Conservation (phyloP, 305 asterid genomes). For the Fraxinus baroniana region DNA sequence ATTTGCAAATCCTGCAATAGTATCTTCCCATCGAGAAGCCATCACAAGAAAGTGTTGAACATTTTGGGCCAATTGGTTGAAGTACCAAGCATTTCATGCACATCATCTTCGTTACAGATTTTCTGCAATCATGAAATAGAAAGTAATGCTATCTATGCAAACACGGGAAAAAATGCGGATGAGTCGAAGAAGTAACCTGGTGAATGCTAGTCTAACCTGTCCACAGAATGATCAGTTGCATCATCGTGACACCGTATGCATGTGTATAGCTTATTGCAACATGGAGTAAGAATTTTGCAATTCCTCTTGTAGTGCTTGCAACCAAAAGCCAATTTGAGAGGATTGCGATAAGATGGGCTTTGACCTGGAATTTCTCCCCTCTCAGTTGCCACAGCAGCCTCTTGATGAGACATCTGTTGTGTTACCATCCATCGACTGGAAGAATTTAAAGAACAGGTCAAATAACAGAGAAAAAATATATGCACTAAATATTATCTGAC, state of each 20-base stretch:
- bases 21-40: constrained; percentile 79
- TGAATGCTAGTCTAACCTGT: constrained; percentile 54
- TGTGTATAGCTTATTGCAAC: constrained; percentile 76
- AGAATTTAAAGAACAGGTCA: constrained; percentile 24
- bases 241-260: constrained; percentile 96
- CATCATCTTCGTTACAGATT: constrained; percentile 67
- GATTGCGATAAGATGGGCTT: constrained; percentile 61
- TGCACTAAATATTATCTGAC: constrained; percentile 9
- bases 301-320: constrained; percentile 85
- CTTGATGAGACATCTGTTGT: constrained; percentile 48
- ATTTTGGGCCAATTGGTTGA: constrained; percentile 62
- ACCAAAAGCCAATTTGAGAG: constrained; percentile 52
- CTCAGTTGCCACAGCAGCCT: constrained; percentile 33
- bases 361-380: constrained; percentile 60
- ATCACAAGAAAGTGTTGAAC: constrained; percentile 51
- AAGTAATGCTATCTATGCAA: constrained; percentile 27
- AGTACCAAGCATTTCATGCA: constrained; percentile 81
- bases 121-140: constrained; percentile 48
- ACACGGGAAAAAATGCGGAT: background rate
- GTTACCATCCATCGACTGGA: constrained; percentile 68
- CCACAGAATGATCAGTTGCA: constrained; percentile 62
- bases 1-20: constrained; percentile 78
- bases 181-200: constrained; percentile 13
- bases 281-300: constrained; percentile 72
- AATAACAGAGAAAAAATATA: constrained; percentile 12